Percentiles rank a stretch among this genome's conserved stretches.
These are phyloP conservation scores for Echites panduratus DNA, from an alignment of 257 asterid species.

Conservation along the genomic window DNA sequence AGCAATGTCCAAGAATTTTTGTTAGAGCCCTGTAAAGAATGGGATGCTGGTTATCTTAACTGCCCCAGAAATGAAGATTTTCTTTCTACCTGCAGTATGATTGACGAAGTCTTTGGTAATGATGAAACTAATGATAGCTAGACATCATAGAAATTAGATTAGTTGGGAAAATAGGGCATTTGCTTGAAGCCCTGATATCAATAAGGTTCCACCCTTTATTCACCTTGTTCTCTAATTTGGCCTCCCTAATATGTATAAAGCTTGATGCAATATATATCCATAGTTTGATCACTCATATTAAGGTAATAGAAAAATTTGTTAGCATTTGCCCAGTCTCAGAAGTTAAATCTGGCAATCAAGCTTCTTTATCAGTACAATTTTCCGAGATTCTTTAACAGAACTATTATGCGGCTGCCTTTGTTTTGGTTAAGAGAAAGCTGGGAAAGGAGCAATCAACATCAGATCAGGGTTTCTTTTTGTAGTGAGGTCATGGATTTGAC, in stretches of 20 bases:
- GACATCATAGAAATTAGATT: not conserved
- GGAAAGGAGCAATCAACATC: not conserved
- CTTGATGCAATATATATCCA: not conserved
- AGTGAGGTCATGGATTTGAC: not conserved
- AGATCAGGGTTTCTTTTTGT: not conserved
- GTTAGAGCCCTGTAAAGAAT: slow-evolving; percentile 31
- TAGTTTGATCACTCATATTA: not conserved
- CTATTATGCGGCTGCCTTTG: not conserved
- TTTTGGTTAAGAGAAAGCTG: not conserved
- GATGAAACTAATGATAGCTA: slow-evolving; percentile 22
- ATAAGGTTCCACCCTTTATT: not conserved
- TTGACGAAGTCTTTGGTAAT: slow-evolving; percentile 48
- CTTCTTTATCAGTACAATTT: not conserved
- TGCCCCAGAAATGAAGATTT: slow-evolving; percentile 33
- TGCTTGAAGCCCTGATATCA: not conserved
- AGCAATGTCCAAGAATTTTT: slow-evolving; percentile 12
- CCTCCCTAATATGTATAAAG: slow-evolving; percentile 8
- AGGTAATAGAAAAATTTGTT: not conserved
- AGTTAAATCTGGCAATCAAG: not conserved
- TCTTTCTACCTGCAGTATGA: slow-evolving; percentile 37
- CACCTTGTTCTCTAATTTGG: not conserved
- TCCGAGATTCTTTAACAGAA: not conserved
- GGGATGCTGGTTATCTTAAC: slow-evolving; percentile 30
- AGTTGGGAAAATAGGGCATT: not conserved
- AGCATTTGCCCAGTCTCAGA: not conserved